Percentiles rank a stretch among this genome's conserved stretches.
These are phyloP conservation scores for Penicillium egyptiacum DNA, from an alignment of 495 filamentous ascomycete genomes.

Conservation along the genomic window DNA sequence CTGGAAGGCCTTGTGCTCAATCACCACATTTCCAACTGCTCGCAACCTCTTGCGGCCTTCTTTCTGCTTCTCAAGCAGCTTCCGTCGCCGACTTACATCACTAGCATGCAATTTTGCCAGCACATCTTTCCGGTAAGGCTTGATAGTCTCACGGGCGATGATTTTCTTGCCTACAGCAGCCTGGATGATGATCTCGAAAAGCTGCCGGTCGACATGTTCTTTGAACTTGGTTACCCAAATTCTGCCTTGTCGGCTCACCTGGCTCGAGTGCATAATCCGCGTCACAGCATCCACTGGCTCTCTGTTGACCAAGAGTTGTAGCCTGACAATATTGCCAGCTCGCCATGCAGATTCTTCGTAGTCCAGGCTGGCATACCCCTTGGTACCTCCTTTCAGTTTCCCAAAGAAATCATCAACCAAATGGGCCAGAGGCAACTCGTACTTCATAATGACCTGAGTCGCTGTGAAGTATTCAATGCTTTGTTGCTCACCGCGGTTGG, in stretches of 20 bases:
- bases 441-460: slow-evolving; percentile 95
- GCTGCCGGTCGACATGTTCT: slow-evolving; percentile 90
- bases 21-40: slow-evolving; percentile 74
- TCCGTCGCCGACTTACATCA: slow-evolving; percentile 77
- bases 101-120: slow-evolving; percentile 90
- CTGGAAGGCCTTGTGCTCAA: slow-evolving; percentile 93
- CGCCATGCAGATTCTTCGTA: slow-evolving; percentile 94
- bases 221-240: slow-evolving; percentile 97
- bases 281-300: slow-evolving; percentile 91
- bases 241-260: slow-evolving; percentile 72
- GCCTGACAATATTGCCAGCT: slow-evolving; percentile 75
- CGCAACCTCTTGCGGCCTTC: slow-evolving; percentile 85
- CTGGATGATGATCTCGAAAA: slow-evolving; percentile 96
- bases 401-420: slow-evolving; percentile 98
- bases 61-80: slow-evolving; percentile 95
- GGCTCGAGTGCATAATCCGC: slow-evolving; percentile 77
- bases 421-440: slow-evolving; percentile 81
- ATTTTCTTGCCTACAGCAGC: slow-evolving; percentile 81
- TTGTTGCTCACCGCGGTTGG: slow-evolving; percentile 81
- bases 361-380: slow-evolving; percentile 81
- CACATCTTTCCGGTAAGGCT: slow-evolving; percentile 95
- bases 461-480: slow-evolving; percentile 86
- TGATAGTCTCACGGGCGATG: slow-evolving; percentile 90
- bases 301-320: slow-evolving; percentile 93
- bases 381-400: slow-evolving; percentile 87